Evolutionary conservation across 164 flowering plant species (phyloP), one percentile per base, ranked within the genome.

Genomic region (Protea cynaroides): DNA sequence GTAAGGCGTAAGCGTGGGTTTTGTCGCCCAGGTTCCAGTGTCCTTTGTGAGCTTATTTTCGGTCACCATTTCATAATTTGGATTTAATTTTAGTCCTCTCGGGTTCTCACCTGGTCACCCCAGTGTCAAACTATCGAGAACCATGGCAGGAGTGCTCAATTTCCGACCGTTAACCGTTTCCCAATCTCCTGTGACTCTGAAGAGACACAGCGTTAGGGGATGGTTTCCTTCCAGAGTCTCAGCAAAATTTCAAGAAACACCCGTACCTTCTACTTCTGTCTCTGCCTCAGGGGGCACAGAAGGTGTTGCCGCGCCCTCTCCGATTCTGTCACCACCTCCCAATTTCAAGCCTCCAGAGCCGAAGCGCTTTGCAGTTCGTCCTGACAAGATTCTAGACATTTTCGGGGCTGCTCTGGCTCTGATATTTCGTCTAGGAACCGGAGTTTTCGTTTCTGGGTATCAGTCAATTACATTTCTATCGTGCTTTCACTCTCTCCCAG

Each of bases 341-440:
- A 78, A 85, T 71, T 90, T 90, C 82, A 86, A 85, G 77, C 76
- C 91, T 21, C 97, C 98, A 4, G 52, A 82, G 75, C 98, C 98
- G 17, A 86, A 86, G 69, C 80, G 74, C 17, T 94, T 94, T 23
- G 66, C 75, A 0, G 75, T 84, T 19, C 80, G 92, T 47, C 85
- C 96, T 1, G 98, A 87, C 70, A 81, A 80, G 84, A 37, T 62
- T 58, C 25, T 76, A 21, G 97, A 90, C 69, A 63, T 94, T 7
- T 44, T 90, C 2, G 80, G 86, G 29, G 97, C 96, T 65, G 75
- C 91, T 57, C 82, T 94, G 14, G 80, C 86, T 19, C 63, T 87
- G 78, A 0, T 86, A 18, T 86, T 94, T 65, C 88, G 98, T 21
- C 63, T 89, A 17, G 92, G 86, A 7, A 86, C 95, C 18, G 94